These are phyloP conservation scores for Aspergillus cavernicola DNA, from an alignment of 495 filamentous ascomycete species.

Conservation along the genomic window DNA sequence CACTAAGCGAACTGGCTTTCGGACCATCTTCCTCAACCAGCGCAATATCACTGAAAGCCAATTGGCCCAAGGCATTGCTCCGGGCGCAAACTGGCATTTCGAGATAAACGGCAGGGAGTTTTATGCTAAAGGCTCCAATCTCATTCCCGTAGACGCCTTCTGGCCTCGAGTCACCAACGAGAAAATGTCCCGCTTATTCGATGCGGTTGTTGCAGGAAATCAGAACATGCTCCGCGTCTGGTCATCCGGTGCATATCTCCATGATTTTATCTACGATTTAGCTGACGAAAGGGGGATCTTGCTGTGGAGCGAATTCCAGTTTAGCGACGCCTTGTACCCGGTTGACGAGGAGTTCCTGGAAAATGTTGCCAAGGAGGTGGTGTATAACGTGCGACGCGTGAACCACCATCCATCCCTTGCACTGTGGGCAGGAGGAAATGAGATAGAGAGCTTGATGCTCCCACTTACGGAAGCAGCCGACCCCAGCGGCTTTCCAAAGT, in stretches of 20 bases:
- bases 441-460: constrained; percentile 58
- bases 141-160: constrained; percentile 65
- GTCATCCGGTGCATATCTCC: constrained; percentile 60
- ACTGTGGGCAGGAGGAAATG: constrained; percentile 65
- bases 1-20: constrained; percentile 58
- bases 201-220: constrained; percentile 53
- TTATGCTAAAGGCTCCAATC: constrained; percentile 64
- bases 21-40: constrained; percentile 66
- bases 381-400: constrained; percentile 59
- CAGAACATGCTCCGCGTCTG: constrained; percentile 72
- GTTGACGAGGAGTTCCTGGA: constrained; percentile 53
- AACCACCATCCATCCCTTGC: constrained; percentile 69
- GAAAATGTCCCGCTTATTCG: constrained; percentile 52
- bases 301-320: constrained; percentile 67
- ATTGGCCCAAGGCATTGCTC: constrained; percentile 54
- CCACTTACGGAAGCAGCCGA: constrained; percentile 38
- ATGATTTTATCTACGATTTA: constrained; percentile 66
- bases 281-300: constrained; percentile 63
- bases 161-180: constrained; percentile 59
- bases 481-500: constrained; percentile 44
- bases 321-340: constrained; percentile 62
- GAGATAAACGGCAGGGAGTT: constrained; percentile 66
- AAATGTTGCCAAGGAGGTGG: constrained; percentile 54
- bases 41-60: constrained; percentile 55
- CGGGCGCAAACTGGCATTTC: constrained; percentile 66